Evolutionary conservation across 1,284 basidiomycete genomes (phyloP).

Genomic region (Austroboletus novae-zelandiae): DNA sequence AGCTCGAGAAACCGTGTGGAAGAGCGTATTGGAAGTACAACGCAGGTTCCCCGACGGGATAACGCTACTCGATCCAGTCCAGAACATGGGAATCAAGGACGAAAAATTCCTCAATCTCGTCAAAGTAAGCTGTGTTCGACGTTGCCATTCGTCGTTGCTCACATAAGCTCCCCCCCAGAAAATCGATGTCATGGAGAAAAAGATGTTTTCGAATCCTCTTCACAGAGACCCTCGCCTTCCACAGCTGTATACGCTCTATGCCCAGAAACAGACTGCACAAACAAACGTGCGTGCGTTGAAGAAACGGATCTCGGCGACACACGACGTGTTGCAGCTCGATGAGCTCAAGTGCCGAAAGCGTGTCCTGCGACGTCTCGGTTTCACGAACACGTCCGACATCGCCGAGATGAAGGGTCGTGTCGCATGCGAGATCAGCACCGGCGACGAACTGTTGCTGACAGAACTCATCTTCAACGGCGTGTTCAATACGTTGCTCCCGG

Average conservation of each 20-base stretch:
- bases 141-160: neutral
- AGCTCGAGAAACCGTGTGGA: constrained; percentile 83
- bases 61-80: constrained; percentile 85
- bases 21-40: constrained; percentile 88
- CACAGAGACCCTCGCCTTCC: constrained; percentile 75
- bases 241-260: constrained; percentile 78
- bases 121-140: constrained; percentile 50
- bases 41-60: constrained; percentile 88
- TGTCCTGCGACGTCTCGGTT: constrained; percentile 88
- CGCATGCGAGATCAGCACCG: constrained; percentile 97
- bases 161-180: constrained; percentile 52
- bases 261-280: constrained; percentile 73
- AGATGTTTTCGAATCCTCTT: constrained; percentile 73
- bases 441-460: constrained; percentile 94
- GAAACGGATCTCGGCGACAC: constrained; percentile 84
- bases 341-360: constrained; percentile 96
- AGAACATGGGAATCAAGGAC: constrained; percentile 97
- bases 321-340: constrained; percentile 94
- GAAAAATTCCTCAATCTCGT: constrained; percentile 88
- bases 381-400: constrained; percentile 87
- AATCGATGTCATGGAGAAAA: constrained; percentile 85
- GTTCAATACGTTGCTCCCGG: constrained; percentile 88
- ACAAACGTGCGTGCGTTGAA: constrained; percentile 74
- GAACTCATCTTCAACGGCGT: constrained; percentile 98
- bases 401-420: constrained; percentile 98